Percentiles rank a stretch among this genome's conserved stretches.
phyloP scores from a whole-genome alignment of 169 alveolate species.

The Perkinsus marinus region DNA sequence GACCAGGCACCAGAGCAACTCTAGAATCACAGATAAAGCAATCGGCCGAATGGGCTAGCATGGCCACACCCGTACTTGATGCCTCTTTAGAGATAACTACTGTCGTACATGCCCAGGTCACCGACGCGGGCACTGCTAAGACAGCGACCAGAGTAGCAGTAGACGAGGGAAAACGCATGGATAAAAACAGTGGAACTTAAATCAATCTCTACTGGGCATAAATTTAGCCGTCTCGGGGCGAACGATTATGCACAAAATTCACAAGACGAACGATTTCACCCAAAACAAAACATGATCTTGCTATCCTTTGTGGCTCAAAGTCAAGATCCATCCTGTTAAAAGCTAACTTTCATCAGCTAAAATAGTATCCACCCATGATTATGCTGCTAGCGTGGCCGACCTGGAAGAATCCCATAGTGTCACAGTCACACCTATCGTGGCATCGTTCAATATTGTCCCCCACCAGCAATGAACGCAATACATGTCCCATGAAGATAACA shows the following conservation, averaged over 20 bases:
- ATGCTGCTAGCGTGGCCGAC: no score
- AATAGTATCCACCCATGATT: no score
- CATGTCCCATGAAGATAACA: no score
- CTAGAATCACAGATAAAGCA: background rate
- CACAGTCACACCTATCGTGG: no score
- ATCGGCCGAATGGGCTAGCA: background rate
- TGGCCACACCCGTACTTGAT: background rate
- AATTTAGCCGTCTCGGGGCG: background rate
- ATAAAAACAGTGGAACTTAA: background rate
- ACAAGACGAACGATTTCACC: background rate
- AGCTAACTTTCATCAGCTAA: no score
- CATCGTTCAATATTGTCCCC: no score
- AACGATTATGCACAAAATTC: background rate
- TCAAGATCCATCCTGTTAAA: no score
- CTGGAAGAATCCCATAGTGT: no score
- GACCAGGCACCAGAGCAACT: background rate
- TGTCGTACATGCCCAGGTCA: background rate
- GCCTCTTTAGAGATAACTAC: background rate
- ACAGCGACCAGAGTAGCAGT: background rate
- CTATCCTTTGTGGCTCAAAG: no score
- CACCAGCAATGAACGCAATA: no score
- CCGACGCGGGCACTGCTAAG: background rate
- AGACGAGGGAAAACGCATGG: background rate
- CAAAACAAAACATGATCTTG: background rate
- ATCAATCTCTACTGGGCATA: no score